Conservation (phyloP, 768 basidiomycete species). For the Piloderma croceum region DNA sequence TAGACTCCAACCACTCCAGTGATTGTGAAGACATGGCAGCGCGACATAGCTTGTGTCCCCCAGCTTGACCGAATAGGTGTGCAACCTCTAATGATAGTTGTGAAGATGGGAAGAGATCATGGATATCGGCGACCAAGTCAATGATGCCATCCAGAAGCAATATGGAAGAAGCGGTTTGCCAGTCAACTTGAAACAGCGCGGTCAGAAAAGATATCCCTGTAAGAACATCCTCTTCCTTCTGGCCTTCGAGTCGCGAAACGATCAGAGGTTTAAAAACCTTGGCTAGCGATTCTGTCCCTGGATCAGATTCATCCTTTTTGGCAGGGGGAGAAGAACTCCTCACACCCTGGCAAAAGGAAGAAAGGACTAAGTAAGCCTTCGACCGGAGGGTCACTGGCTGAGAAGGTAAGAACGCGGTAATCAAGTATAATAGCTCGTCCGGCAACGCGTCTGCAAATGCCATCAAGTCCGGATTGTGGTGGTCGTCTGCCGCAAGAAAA, state of each 20-base stretch:
- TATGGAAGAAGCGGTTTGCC: conserved; percentile 57
- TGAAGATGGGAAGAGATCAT: conserved; percentile 55
- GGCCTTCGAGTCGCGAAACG: conserved; percentile 46
- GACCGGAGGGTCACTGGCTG: conserved; percentile 43
- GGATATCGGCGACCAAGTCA: conserved; percentile 60
- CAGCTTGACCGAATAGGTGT: conserved; percentile 70
- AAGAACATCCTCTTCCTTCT: conserved; percentile 47
- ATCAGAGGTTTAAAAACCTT: conserved; percentile 48
- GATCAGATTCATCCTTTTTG: conserved; percentile 36
- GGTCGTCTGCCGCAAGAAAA: no score
- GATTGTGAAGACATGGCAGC: conserved; percentile 51
- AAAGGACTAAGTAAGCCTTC: conserved; percentile 66
- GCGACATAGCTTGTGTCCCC: conserved; percentile 69
- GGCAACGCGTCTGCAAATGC: conserved; percentile 38
- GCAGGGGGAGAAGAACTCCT: conserved; percentile 33
- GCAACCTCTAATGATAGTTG: conserved; percentile 56
- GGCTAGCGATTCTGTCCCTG: conserved; percentile 44
- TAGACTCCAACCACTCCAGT: conserved; percentile 61
- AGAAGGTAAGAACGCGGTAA: conserved; percentile 47
- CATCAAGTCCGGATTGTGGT: conserved; percentile 24
- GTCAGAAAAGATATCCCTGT: conserved; percentile 60
- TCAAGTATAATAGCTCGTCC: conserved; percentile 49
- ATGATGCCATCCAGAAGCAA: conserved; percentile 58
- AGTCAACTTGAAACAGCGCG: conserved; percentile 84
- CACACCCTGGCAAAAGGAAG: conserved; percentile 60